Percentiles rank a stretch among this genome's conserved stretches.
Evolutionary conservation across 1,284 basidiomycete genomes (phyloP).

Genomic region (Puccinia coronata): DNA sequence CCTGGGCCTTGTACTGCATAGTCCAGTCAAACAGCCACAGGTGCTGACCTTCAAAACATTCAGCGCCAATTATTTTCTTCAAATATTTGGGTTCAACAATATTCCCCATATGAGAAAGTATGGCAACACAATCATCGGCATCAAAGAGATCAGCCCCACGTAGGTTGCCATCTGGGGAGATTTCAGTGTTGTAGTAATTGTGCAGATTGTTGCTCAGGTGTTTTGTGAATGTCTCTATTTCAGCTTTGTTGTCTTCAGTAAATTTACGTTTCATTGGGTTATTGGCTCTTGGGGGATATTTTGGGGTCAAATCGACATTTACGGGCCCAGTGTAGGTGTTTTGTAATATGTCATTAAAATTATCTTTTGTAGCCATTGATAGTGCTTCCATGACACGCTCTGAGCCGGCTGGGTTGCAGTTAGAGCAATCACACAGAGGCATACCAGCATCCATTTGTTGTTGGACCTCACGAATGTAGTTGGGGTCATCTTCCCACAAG

Average conservation of each 20-base stretch:
- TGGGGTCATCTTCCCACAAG: background rate
- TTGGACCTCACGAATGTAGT: background rate
- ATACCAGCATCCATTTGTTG: background rate
- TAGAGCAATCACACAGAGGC: background rate
- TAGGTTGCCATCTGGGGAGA: background rate
- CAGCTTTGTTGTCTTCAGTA: background rate
- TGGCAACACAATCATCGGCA: background rate
- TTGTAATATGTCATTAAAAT: background rate
- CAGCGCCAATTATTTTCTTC: background rate
- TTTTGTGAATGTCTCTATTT: background rate
- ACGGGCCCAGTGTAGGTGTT: background rate
- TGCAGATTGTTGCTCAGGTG: background rate
- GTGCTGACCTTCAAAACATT: background rate
- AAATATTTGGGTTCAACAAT: background rate
- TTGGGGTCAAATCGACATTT: background rate
- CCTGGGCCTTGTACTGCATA: background rate
- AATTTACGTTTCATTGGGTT: background rate
- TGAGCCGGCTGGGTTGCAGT: background rate
- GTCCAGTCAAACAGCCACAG: background rate
- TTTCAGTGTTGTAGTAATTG: background rate
- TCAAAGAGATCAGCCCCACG: background rate
- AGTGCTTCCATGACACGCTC: background rate
- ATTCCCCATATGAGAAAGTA: background rate
- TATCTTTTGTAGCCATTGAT: background rate
- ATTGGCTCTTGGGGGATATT: background rate